Evolutionary conservation across 371 early-diverging fungal genomes (phyloP), one percentile per base, ranked within the genome.

Genomic region (Haplosporangium sp.): DNA sequence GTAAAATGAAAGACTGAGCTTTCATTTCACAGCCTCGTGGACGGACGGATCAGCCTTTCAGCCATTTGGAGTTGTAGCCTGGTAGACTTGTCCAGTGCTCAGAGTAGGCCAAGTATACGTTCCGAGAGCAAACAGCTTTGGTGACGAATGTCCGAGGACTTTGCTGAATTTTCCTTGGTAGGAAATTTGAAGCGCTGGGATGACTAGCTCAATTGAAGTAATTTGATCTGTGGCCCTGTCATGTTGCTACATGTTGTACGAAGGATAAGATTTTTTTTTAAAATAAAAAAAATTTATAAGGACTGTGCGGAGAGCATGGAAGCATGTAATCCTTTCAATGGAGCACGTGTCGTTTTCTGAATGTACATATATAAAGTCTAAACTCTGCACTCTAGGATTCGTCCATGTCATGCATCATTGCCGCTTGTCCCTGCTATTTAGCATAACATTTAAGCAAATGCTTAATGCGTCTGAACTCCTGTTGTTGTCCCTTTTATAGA

Each of bases 1-100:
- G 13, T 13, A 47, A 47, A 11, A 47, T 11, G 13, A 50, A 50
- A 50, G 50, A 50, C n/a, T 50, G 50, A 50, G n/a, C n/a, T 50
- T 50, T 15, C 27, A 27, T 27, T 27, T 27, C 27, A 27, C 27
- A 27, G 27, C 27, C 27, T 27, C 27, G 27, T 27, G 27, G 50
- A n/a, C 50, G n/a, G 50, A 15, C 50, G n/a, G 50, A 50, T 50
- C 50, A 50, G n/a, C 50, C 50, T n/a, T 50, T 50, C 50, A 50
- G 50, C 50, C 50, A 50, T 50, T n/a, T 50, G 50, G n/a, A n/a
- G 50, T 50, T 4, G n/a, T 15, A 4, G 50, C 45, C 45, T 45
- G n/a, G n/a, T 50, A 6, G 50, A 15, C 47, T 47, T 47, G 2
- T 47, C 4, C n/a, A n/a, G 50, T n/a, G 50, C 50, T 50, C 50